Conservation (phyloP, 2,329 filamentous ascomycete genomes). For the Cladosporium sp. region DNA sequence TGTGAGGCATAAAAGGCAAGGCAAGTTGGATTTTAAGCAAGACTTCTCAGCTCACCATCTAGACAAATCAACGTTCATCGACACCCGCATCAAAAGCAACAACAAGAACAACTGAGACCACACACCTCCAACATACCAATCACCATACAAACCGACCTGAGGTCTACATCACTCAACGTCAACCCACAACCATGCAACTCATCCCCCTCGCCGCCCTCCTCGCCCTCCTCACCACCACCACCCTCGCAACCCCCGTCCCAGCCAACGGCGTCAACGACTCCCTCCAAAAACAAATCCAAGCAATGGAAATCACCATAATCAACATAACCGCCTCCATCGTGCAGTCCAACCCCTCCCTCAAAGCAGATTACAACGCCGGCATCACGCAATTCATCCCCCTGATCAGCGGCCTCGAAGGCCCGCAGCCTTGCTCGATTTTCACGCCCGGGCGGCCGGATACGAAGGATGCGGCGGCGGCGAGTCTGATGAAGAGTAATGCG, state of each 20-base stretch:
- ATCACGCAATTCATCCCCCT: slow-evolving; percentile 9
- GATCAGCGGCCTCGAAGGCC: slow-evolving; percentile 7
- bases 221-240: slow-evolving; percentile 3
- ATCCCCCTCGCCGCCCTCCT: background rate
- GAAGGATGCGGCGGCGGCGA: slow-evolving; percentile 7
- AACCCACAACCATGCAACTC: background rate
- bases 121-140: too few species aligned
- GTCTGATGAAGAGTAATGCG: slow-evolving; percentile 13
- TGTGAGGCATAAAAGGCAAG: background rate
- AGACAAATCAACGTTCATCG: background rate
- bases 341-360: slow-evolving; percentile 2
- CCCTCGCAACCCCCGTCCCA: background rate
- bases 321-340: slow-evolving; percentile 16
- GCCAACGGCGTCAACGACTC: slow-evolving; percentile 5
- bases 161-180: background rate
- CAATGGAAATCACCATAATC: slow-evolving; percentile 15
- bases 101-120: background rate
- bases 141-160: background rate
- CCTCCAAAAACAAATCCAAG: slow-evolving; percentile 13
- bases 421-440: slow-evolving; percentile 18
- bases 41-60: background rate
- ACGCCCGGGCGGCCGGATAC: slow-evolving; percentile 6
- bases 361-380: background rate
- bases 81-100: background rate
- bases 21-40: too few species aligned